These are phyloP conservation scores for Pyrenophora tritici-repentis DNA, from an alignment of 2,329 filamentous ascomycete species.

Conservation along the genomic window DNA sequence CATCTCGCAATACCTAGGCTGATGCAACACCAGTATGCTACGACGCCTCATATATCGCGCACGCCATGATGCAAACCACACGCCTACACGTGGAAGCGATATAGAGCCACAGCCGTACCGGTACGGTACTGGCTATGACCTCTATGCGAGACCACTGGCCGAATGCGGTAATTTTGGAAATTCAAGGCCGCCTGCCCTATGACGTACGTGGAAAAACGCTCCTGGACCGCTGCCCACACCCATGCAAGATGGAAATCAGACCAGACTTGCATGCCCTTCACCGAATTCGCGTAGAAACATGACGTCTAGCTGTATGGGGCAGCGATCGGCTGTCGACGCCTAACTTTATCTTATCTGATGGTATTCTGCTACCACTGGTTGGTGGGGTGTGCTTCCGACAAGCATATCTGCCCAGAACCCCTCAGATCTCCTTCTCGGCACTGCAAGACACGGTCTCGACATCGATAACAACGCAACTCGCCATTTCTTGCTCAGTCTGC, in stretches of 20 bases:
- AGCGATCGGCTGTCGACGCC: conserved; percentile 14
- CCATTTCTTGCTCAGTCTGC: background rate
- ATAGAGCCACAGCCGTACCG: background rate
- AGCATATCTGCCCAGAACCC: background rate
- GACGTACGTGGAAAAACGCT: conserved; percentile 1
- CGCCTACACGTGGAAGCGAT: background rate
- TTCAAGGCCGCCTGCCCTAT: background rate
- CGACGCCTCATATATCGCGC: background rate
- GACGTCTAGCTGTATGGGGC: conserved; percentile 9
- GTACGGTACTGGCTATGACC: background rate
- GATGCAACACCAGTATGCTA: background rate
- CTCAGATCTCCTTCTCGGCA: conserved; percentile 3
- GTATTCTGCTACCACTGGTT: conserved; percentile 1
- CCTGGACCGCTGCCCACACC: background rate
- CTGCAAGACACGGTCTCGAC: conserved; percentile 14
- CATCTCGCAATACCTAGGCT: background rate
- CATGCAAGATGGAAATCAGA: conserved; percentile 1
- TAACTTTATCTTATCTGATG: conserved; percentile 13
- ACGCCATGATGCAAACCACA: background rate
- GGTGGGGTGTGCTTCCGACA: conserved; percentile 5
- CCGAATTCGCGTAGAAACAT: conserved; percentile 6
- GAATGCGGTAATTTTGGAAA: conserved; percentile 6
- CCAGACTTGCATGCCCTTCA: conserved; percentile 2
- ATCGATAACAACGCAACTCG: conserved; percentile 11
- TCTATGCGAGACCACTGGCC: conserved; percentile 8